Conservation (phyloP, 2,329 filamentous ascomycete genomes). For the Neonectria coccinea region DNA sequence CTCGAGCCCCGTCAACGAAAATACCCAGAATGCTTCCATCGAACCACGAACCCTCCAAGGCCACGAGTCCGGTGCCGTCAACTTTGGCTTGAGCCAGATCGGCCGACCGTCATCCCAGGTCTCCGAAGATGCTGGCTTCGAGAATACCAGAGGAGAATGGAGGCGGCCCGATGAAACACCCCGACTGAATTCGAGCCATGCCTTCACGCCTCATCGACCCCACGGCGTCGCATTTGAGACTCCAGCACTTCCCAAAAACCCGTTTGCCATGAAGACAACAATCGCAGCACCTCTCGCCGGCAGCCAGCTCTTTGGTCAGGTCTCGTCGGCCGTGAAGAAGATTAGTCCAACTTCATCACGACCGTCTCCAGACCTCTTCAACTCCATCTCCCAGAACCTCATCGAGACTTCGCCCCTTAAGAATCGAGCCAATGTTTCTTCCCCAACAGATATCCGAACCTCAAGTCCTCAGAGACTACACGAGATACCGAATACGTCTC, state of each 20-base stretch:
- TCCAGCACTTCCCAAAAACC: constrained; percentile 61
- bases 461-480: constrained; percentile 56
- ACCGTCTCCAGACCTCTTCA: constrained; percentile 64
- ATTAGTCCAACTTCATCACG: constrained; percentile 69
- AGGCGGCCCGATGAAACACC: constrained; percentile 51
- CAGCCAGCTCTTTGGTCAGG: constrained; percentile 67
- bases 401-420: constrained; percentile 63
- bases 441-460: constrained; percentile 54
- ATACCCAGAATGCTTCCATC: constrained; percentile 45
- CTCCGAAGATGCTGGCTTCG: constrained; percentile 56
- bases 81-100: constrained; percentile 55
- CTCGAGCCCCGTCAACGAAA: constrained; percentile 44
- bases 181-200: constrained; percentile 47
- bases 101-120: constrained; percentile 55
- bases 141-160: constrained; percentile 55
- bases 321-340: constrained; percentile 63
- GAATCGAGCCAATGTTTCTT: constrained; percentile 60
- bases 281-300: constrained; percentile 52
- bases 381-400: constrained; percentile 60
- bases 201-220: constrained; percentile 49
- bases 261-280: constrained; percentile 56
- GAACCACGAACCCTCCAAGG: constrained; percentile 55
- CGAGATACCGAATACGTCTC: constrained; percentile 47
- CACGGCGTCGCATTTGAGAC: constrained; percentile 58
- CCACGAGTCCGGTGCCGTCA: constrained; percentile 64